Evolutionary conservation across 257 asterid species (phyloP).

Genomic region (Rubia yunnanensis): DNA sequence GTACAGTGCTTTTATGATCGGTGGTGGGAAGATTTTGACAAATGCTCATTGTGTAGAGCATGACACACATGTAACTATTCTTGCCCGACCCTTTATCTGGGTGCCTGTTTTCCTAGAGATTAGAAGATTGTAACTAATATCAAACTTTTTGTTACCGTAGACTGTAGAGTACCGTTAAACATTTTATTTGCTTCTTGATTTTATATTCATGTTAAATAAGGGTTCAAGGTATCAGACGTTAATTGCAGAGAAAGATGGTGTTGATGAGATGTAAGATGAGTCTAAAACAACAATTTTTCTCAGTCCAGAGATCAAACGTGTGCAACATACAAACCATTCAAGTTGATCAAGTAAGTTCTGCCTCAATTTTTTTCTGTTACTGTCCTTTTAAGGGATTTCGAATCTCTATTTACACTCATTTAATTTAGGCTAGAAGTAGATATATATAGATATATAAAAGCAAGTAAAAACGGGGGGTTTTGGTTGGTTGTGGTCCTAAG

Average conservation of each 20-base stretch:
- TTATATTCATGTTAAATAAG: conserved; percentile 14
- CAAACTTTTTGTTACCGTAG: neutral
- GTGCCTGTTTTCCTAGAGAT: neutral
- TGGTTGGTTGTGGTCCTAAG: too few relatives aligned
- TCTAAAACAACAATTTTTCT: conserved; percentile 61
- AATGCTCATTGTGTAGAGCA: conserved; percentile 97
- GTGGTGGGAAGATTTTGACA: conserved; percentile 81
- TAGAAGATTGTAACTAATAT: neutral
- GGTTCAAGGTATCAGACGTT: conserved; percentile 52
- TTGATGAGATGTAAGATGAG: conserved; percentile 53
- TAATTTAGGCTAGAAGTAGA: too few relatives aligned
- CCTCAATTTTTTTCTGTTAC: conserved; percentile 6
- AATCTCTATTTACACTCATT: too few relatives aligned
- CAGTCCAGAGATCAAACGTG: conserved; percentile 69
- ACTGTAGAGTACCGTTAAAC: neutral
- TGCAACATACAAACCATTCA: conserved; percentile 82
- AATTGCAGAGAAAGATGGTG: conserved; percentile 42
- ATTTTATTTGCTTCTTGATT: neutral
- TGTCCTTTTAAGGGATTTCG: too few relatives aligned
- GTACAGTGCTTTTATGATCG: conserved; percentile 89
- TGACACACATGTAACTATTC: conserved; percentile 57
- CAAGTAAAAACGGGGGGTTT: too few relatives aligned
- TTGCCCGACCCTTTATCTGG: neutral
- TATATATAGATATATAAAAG: too few relatives aligned
- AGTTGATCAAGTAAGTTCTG: conserved; percentile 62